Percentiles rank a stretch among this genome's conserved stretches.
These are phyloP conservation scores for Trichodelitschia bisporula DNA, from an alignment of 495 filamentous ascomycete species.

Conservation along the genomic window DNA sequence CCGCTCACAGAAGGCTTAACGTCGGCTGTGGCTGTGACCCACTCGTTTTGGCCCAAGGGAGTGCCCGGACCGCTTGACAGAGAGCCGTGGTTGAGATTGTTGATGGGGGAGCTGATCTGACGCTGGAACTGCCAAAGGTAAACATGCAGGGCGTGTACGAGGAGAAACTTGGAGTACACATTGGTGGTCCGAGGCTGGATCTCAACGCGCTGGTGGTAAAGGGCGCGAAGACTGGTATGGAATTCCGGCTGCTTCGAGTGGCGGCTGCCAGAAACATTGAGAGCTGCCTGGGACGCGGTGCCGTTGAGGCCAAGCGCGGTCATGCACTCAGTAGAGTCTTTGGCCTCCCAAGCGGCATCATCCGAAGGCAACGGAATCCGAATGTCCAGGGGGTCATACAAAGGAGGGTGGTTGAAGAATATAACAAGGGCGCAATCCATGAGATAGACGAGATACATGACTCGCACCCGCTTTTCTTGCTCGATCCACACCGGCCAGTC, in stretches of 20 bases:
- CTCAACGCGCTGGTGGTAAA: slow-evolving; percentile 25
- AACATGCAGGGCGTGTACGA: slow-evolving; percentile 37
- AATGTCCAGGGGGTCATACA: slow-evolving; percentile 30
- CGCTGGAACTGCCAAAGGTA: slow-evolving; percentile 22
- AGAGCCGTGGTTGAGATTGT: slow-evolving; percentile 3
- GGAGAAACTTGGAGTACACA: slow-evolving; percentile 39
- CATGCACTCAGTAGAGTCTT: slow-evolving; percentile 27
- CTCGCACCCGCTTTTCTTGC: slow-evolving; percentile 37
- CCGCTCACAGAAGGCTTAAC: slow-evolving; percentile 19
- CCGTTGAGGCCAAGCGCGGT: slow-evolving; percentile 32
- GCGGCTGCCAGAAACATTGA: slow-evolving; percentile 30
- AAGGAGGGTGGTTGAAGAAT: slow-evolving; percentile 34
- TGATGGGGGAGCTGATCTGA: slow-evolving; percentile 2
- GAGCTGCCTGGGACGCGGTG: slow-evolving; percentile 13
- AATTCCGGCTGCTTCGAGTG: slow-evolving; percentile 33
- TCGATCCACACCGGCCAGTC: slow-evolving; percentile 39
- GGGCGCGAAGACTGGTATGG: slow-evolving; percentile 24
- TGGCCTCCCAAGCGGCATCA: slow-evolving; percentile 41
- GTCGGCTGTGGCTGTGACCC: slow-evolving; percentile 17
- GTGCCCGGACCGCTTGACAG: slow-evolving; percentile 18
- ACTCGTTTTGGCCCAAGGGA: slow-evolving; percentile 24
- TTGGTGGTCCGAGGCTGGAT: slow-evolving; percentile 34
- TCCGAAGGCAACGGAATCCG: slow-evolving; percentile 35
- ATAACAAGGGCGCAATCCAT: slow-evolving; percentile 31
- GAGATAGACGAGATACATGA: slow-evolving; percentile 34